Base-by-base conservation (phyloP, 2,329 filamentous ascomycete genomes). In the Calonectria pseudoturangicola region DNA sequence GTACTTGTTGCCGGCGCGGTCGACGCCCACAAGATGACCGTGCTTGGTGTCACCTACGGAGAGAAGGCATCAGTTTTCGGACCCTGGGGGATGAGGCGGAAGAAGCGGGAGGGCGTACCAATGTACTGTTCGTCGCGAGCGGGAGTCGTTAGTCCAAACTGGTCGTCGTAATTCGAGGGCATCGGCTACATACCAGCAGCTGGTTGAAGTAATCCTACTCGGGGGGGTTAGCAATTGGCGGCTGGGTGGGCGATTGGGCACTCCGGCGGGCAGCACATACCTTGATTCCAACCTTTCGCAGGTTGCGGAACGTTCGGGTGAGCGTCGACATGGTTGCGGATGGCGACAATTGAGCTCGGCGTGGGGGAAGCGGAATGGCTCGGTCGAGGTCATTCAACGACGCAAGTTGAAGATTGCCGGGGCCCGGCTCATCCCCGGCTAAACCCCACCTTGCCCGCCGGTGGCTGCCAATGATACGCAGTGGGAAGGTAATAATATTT, bases 1-100 rank as follows among this genome's bases (percentile, higher is more conserved):
- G 90, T 90, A 99, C 88, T 98, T 98, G 92, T 99, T 99, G 85
- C 97, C 97, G 84, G 93, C 97, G 85, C 92, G 92, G 88, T 99
- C 97, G 82, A 88, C 91, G 80, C 93, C 97, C 77, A 99, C 91
- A 78, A 98, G 89, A 51, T 91, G 92, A 82, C 97, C 97, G 82
- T 94, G 92, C 89, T 99, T 99, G 86, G 97, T 99, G 87, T 99
- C 97, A 88, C 96, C 96, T 97, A 83, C 9, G n/a, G 28, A 51
- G 54, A 41, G 54, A 60, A 41, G 54, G 36, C 1, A 27, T 25
- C n/a, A 48, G 71, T 74, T n/a, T 28, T 60, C 50, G 75, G 27
- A 60, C 21, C n/a, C 43, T 48, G 36, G 21, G 27, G 16, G 80
- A 73, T 0, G 25, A 8, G 1, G 1, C 6, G 2, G 45, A 1